Conservation (phyloP, 345 rosid species). For the Lagerstroemia speciosa region DNA sequence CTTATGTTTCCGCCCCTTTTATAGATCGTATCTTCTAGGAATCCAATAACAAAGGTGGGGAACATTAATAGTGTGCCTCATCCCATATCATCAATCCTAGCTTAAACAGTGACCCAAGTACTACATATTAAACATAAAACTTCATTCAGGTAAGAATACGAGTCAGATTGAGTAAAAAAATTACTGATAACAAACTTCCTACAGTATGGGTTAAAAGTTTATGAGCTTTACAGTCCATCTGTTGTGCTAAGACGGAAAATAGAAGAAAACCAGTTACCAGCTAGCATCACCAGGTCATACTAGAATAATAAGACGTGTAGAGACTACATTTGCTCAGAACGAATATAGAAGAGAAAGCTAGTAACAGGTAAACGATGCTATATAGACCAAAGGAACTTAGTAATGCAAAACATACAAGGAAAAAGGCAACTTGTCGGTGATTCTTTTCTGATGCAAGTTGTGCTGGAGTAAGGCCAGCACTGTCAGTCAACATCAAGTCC, state of each 20-base stretch:
- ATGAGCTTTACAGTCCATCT: background rate
- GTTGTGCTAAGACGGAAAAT: background rate
- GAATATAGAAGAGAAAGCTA: background rate
- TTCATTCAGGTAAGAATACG: background rate
- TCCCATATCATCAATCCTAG: background rate
- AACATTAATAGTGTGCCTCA: background rate
- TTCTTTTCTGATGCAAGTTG: constrained; percentile 95
- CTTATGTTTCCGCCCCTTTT: too few relatives aligned
- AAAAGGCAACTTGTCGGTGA: constrained; percentile 96
- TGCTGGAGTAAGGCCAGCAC: constrained; percentile 88
- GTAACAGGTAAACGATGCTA: background rate
- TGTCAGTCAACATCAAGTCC: constrained; percentile 76
- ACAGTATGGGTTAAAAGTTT: background rate
- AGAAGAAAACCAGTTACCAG: background rate
- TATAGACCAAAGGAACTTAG: background rate
- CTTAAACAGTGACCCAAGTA: background rate
- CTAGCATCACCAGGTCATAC: too few relatives aligned
- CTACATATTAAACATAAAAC: background rate
- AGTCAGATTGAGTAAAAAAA: background rate
- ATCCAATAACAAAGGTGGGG: background rate
- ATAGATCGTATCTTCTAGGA: background rate
- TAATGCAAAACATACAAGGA: constrained; percentile 78
- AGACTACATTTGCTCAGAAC: background rate
- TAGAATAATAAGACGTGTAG: too few relatives aligned
- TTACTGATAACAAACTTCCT: background rate